A percentile compares a stretch with the other conserved stretches of the same genome.
phyloP scores from a whole-genome alignment of 1,284 basidiomycete genomes.

The Omphalotus olearius region DNA sequence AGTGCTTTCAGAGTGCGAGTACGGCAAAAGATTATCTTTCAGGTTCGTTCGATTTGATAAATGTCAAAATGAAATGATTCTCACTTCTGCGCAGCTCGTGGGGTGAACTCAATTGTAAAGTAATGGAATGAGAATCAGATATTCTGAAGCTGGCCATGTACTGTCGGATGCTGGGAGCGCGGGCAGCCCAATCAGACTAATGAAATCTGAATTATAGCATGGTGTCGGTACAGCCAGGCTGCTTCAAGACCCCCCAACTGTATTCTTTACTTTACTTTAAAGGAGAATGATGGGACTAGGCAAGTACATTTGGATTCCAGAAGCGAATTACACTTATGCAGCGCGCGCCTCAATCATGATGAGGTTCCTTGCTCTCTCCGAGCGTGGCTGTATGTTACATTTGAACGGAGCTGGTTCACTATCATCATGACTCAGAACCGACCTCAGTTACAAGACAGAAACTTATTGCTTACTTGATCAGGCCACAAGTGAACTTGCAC shows the following conservation, averaged over 20 bases:
- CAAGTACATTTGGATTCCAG: too few species aligned
- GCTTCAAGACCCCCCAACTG: too few species aligned
- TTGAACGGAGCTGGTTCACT: conserved; percentile 16
- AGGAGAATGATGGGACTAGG: too few species aligned
- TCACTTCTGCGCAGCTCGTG: conserved; percentile 29
- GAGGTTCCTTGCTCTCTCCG: conserved; percentile 8
- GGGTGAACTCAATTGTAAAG: conserved; percentile 46
- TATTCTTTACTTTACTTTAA: too few species aligned
- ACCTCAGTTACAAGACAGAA: neutral
- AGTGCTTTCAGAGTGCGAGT: conserved; percentile 33
- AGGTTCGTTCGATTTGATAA: conserved; percentile 26
- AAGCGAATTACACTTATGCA: too few species aligned
- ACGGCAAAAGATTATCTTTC: conserved; percentile 50
- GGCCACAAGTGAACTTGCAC: conserved; percentile 14
- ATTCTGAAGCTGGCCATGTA: neutral
- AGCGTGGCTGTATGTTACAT: conserved; percentile 13
- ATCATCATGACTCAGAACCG: neutral
- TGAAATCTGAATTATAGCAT: too few species aligned
- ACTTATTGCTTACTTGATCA: conserved; percentile 13
- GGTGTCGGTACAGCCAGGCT: too few species aligned
- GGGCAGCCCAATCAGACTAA: too few species aligned
- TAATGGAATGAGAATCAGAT: conserved; percentile 16
- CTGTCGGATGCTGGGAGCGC: too few species aligned
- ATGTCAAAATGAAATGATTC: neutral
- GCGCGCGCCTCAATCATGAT: too few species aligned